Conservation (phyloP, 2,329 filamentous ascomycete genomes). For the Paecilomyces formosus region DNA sequence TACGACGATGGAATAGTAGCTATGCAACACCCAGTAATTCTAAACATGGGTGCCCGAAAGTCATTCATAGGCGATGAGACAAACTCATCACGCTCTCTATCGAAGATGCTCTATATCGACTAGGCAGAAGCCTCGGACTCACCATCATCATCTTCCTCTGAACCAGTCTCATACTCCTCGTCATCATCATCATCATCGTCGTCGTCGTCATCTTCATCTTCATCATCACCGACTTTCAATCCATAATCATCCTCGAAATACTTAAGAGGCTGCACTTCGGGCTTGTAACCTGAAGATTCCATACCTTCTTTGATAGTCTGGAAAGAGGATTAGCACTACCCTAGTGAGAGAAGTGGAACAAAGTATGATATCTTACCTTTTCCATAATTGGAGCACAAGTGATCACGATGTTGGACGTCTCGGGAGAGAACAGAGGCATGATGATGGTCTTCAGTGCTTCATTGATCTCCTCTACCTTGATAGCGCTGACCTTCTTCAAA, state of each 20-base stretch:
- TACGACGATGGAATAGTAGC: too few relatives aligned
- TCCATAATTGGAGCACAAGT: constrained; percentile 81
- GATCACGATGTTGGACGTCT: constrained; percentile 75
- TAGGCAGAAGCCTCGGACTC: constrained; percentile 23
- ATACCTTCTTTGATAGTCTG: constrained; percentile 72
- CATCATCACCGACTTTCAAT: constrained; percentile 55
- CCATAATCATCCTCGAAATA: constrained; percentile 90
- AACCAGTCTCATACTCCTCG: constrained; percentile 37
- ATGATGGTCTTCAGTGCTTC: constrained; percentile 66
- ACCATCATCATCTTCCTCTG: constrained; percentile 45
- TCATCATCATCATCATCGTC: constrained; percentile 46
- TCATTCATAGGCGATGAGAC: neutral
- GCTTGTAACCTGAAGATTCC: constrained; percentile 67
- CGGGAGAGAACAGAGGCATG: constrained; percentile 70
- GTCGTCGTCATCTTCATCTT: constrained; percentile 52
- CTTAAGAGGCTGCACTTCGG: constrained; percentile 63
- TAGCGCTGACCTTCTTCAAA: constrained; percentile 66
- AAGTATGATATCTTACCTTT: constrained; percentile 54
- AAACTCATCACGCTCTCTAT: neutral
- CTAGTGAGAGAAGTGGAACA: too few relatives aligned
- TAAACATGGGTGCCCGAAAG: neutral
- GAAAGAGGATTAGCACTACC: constrained; percentile 10
- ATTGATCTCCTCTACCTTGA: constrained; percentile 70
- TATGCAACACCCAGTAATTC: too few relatives aligned
- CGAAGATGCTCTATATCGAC: neutral